Base-by-base conservation (phyloP, 495 filamentous ascomycete species). In the Rostrohypoxylon terebratum region DNA sequence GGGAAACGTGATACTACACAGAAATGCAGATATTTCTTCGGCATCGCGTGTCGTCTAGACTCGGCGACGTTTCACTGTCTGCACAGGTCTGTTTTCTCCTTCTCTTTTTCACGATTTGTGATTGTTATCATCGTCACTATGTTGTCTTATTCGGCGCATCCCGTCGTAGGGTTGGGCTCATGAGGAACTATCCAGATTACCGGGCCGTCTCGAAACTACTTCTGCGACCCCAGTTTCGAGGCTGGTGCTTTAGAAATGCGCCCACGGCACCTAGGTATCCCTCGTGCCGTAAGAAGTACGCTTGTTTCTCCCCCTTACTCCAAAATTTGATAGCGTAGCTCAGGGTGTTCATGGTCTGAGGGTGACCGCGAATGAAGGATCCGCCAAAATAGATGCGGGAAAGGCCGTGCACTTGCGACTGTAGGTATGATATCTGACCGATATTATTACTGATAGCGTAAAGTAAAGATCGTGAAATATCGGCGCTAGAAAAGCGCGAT, bases 301-400 rank as follows among this genome's bases (percentile, higher is more conserved):
- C 95, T 80, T 97, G 92, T 81, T 96, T 97, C 76, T 90, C 85
- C 64, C 96, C 96, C 74, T 95, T 92, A 73, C 91, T 94, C 96
- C 96, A 99, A 82, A 98, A 99, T 62, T 91, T 91, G 81, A 98
- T 98, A 76, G 95, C 96, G 76, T 96, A 98, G 40, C 90, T 92
- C 1, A 99, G 85, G 0, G 96, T 97, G 77, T 97, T 95, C 91
- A 99, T 98, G 14, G 96, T 99, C 79, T 98, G 96, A 10, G 90
- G 89, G 79, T 99, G 96, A 47, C 96, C 95, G 13, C 96, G 91
- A 77, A 99, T 99, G 80, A 98, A 99, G 8, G 91, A 94, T 34
- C 96, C 96, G 11, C 96, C 96, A 75, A 99, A 99, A 81, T 99
- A 99, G 62, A 99, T 98, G 77, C 94, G 90, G 59, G 92, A 91